Conservation (phyloP, 2,329 filamentous ascomycete genomes). For the Blastomyces parvus region DNA sequence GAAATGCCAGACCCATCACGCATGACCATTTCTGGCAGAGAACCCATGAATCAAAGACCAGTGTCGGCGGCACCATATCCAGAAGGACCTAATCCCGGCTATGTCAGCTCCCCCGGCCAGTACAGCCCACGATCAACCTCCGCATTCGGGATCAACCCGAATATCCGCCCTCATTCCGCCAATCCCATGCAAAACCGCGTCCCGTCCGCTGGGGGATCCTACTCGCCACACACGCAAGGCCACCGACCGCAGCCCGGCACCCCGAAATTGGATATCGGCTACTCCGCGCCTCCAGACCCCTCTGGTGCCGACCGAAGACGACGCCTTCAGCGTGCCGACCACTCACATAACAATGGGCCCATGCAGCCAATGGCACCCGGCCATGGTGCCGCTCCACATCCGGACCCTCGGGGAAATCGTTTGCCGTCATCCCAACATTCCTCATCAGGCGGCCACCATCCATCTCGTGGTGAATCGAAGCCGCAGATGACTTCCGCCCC, state of each 20-base stretch:
- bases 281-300: slow-evolving; percentile 37
- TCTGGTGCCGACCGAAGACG: slow-evolving; percentile 30
- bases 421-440: slow-evolving; percentile 3
- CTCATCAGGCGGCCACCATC: slow-evolving; percentile 6
- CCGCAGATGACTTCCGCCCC: slow-evolving; percentile 11
- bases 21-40: slow-evolving; percentile 30
- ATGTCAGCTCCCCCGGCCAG: slow-evolving; percentile 24
- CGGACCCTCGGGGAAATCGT: slow-evolving; percentile 1
- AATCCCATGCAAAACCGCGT: slow-evolving; percentile 20
- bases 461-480: slow-evolving; percentile 13
- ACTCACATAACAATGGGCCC: neutral
- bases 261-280: slow-evolving; percentile 39
- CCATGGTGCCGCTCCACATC: slow-evolving; percentile 16
- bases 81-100: slow-evolving; percentile 26
- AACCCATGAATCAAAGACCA: slow-evolving; percentile 18
- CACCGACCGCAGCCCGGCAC: slow-evolving; percentile 26
- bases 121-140: slow-evolving; percentile 36
- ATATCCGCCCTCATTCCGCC: slow-evolving; percentile 35
- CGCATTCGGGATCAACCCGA: slow-evolving; percentile 42
- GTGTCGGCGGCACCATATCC: slow-evolving; percentile 37
- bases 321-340: slow-evolving; percentile 33
- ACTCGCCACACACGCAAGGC: slow-evolving; percentile 25
- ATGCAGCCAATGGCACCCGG: slow-evolving; percentile 15
- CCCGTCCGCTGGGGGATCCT: slow-evolving; percentile 21
- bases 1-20: slow-evolving; percentile 42